A percentile compares a stretch with the other conserved stretches of the same genome.
Conservation (phyloP, 2,329 filamentous ascomycete genomes). For the Alternaria ethzedia region DNA sequence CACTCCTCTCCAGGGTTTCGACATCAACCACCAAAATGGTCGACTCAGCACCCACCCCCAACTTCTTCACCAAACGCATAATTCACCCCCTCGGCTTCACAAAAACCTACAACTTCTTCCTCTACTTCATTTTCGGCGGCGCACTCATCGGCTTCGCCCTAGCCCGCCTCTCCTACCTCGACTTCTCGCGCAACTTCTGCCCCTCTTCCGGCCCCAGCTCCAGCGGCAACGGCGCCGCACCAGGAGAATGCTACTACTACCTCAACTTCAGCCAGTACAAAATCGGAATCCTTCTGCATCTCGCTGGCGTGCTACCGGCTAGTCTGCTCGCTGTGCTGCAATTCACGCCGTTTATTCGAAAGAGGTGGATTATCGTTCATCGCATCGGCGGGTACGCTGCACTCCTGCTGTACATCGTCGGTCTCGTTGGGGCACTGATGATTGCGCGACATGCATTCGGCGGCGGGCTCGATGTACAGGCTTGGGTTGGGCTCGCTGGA, state of each 20-base stretch:
- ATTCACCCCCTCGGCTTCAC: slow-evolving; percentile 59
- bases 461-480: slow-evolving; percentile 60
- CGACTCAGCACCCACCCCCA: slow-evolving; percentile 14
- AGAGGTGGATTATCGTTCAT: slow-evolving; percentile 61
- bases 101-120: slow-evolving; percentile 63
- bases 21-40: slow-evolving; percentile 15
- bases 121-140: slow-evolving; percentile 50
- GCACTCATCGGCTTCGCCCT: slow-evolving; percentile 50
- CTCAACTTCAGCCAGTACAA: slow-evolving; percentile 38
- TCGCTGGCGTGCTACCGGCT: slow-evolving; percentile 49
- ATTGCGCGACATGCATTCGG: slow-evolving; percentile 61
- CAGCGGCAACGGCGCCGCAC: slow-evolving; percentile 35
- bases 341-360: slow-evolving; percentile 53
- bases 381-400: slow-evolving; percentile 66
- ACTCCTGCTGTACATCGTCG: slow-evolving; percentile 55
- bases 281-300: slow-evolving; percentile 53
- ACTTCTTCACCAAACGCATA: slow-evolving; percentile 18
- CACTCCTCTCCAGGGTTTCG: too few species aligned
- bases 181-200: slow-evolving; percentile 49
- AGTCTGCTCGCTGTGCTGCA: slow-evolving; percentile 50
- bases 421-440: slow-evolving; percentile 60
- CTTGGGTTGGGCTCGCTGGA: slow-evolving; percentile 52
- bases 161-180: slow-evolving; percentile 57
- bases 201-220: neutral
- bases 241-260: slow-evolving; percentile 56